These are phyloP conservation scores for Trichoderma orchidacearum DNA, from an alignment of 495 filamentous ascomycete genomes.

Conservation along the genomic window DNA sequence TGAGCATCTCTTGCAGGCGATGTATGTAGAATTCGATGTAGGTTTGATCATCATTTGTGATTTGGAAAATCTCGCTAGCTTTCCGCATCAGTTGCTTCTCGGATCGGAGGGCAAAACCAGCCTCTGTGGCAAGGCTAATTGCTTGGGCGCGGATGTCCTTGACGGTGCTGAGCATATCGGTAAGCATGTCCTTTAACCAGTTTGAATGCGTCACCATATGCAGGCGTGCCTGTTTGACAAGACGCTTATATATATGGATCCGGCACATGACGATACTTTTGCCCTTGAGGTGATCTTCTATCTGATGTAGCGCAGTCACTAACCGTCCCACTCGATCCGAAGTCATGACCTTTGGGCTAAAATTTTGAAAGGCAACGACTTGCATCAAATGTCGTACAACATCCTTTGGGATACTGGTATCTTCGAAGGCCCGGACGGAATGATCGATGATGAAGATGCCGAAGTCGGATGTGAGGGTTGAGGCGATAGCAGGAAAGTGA, in stretches of 20 bases:
- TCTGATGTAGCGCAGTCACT: conserved; percentile 49
- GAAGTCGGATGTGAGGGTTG: conserved; percentile 59
- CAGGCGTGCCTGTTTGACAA: conserved; percentile 52
- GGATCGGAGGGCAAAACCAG: conserved; percentile 48
- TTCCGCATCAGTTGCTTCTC: conserved; percentile 49
- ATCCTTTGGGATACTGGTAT: conserved; percentile 50
- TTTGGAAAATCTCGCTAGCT: conserved; percentile 51
- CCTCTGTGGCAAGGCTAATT: conserved; percentile 55
- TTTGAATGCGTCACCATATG: conserved; percentile 50
- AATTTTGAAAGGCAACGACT: conserved; percentile 63
- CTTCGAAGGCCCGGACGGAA: conserved; percentile 51
- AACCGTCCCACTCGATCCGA: conserved; percentile 49
- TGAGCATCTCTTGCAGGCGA: conserved; percentile 56
- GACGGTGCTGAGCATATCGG: conserved; percentile 61
- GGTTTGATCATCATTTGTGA: conserved; percentile 36
- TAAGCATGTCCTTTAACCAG: conserved; percentile 75
- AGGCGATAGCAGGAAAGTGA: conserved; percentile 48
- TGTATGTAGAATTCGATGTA: conserved; percentile 51
- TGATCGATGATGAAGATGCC: conserved; percentile 67
- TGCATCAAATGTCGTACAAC: conserved; percentile 65
- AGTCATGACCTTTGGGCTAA: conserved; percentile 60
- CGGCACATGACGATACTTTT: conserved; percentile 63
- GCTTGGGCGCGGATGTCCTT: conserved; percentile 65
- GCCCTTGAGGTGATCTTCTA: conserved; percentile 63
- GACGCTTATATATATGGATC: conserved; percentile 58